These are phyloP conservation scores for Raddia guianensis DNA, from an alignment of 176 grass and related monocot genomes.

Conservation along the genomic window DNA sequence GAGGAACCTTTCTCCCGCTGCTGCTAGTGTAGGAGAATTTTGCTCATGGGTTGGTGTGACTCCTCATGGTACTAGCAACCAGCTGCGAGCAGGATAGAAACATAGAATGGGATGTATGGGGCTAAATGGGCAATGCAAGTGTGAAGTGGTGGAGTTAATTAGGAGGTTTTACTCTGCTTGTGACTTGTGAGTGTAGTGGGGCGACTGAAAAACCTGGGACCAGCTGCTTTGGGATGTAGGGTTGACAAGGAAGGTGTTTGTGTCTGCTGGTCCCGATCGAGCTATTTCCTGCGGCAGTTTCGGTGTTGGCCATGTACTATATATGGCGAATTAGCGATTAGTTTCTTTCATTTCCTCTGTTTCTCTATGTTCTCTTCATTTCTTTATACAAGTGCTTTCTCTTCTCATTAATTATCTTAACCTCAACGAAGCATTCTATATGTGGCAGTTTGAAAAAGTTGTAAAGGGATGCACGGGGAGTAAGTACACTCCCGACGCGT, in stretches of 20 bases:
- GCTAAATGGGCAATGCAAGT: neutral
- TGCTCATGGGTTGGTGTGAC: neutral
- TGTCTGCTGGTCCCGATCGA: neutral
- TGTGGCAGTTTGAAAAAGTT: too few relatives aligned
- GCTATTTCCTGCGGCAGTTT: neutral
- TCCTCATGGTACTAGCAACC: neutral
- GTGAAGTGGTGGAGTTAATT: conserved; percentile 19
- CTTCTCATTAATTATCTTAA: too few relatives aligned
- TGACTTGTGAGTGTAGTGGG: conserved; percentile 17
- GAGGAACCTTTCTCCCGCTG: neutral
- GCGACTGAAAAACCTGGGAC: conserved; percentile 23
- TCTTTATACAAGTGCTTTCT: too few relatives aligned
- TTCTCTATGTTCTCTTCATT: too few relatives aligned
- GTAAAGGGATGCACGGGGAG: too few relatives aligned
- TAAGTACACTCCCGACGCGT: too few relatives aligned
- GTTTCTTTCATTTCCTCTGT: too few relatives aligned
- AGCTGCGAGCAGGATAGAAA: neutral
- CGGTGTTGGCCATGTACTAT: conserved; percentile 6
- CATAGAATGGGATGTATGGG: conserved; percentile 34
- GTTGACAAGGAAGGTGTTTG: conserved; percentile 28
- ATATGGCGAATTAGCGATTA: neutral
- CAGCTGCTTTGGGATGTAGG: conserved; percentile 40
- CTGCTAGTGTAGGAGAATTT: neutral
- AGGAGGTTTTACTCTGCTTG: neutral
- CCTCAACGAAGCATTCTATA: too few relatives aligned